Evolutionary conservation across 1,284 basidiomycete genomes (phyloP), one percentile per base, ranked within the genome.

Genomic region (Ustilago crameri): DNA sequence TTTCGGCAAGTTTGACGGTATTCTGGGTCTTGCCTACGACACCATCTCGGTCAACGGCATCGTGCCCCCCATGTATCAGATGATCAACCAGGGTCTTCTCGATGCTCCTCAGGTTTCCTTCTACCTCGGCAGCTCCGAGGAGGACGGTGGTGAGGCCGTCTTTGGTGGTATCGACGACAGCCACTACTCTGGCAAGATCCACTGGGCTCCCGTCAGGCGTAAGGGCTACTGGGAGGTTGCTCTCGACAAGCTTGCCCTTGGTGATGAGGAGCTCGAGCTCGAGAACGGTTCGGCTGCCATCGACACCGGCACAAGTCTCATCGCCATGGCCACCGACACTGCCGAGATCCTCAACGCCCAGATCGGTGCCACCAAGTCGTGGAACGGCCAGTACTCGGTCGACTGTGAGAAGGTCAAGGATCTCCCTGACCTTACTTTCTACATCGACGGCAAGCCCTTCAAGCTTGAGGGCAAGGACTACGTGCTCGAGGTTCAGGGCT

Each of bases 281-380:
- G 87, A 93, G 85, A 90, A 90, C 83, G 88, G 97, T 59, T 82
- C 86, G 7, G 94, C 97, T 64, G 95, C 93, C 57, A 87, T 90
- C 50, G 95, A 75, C 71, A 76, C 77, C 89, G 92, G 93, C 57
- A 95, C 93, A 51, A 93, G 92, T 14, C 87, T 95, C 65, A 95
- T 96, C 73, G 93, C 90, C 50, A 87, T 96, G 61, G 96, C 96
- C 59, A 90, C 90, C 63, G 95, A 98, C 82, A 88, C 98, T 56
- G 94, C 95, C 63, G 96, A 98, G 87, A 93, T 99, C 91, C 87
- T 99, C 79, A 98, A 99, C 87, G 89, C 93, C 58, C 91, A 95
- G 85, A 87, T 84, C 75, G 87, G 85, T 47, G 69, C 76, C 30
- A 78, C 66, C 42, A 74, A 79, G 63, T 67, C 68, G 41, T 82